Conservation (phyloP, 1,284 basidiomycete genomes). For the Moesziomyces parantarcticus region DNA sequence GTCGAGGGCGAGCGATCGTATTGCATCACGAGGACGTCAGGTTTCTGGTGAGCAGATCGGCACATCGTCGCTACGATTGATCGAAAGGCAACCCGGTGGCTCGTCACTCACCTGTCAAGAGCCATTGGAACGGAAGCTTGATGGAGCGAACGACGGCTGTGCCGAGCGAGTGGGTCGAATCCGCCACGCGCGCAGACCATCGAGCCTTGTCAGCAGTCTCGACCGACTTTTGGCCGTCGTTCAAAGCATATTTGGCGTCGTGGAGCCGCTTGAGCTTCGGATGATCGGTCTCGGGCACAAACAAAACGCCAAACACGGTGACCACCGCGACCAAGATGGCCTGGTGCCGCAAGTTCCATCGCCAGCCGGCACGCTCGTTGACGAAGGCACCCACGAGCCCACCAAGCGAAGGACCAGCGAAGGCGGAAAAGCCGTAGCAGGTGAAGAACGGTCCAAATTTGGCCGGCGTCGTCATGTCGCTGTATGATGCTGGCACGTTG, state of each 20-base stretch:
- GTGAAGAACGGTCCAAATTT: constrained; percentile 25
- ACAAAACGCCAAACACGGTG: constrained; percentile 29
- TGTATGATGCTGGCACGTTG: constrained; percentile 43
- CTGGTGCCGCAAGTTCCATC: constrained; percentile 47
- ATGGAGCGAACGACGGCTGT: constrained; percentile 7
- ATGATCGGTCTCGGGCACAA: constrained; percentile 47
- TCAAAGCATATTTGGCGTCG: constrained; percentile 19
- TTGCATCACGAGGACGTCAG: too few species aligned
- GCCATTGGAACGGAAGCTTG: constrained; percentile 40
- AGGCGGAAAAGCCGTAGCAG: constrained; percentile 44
- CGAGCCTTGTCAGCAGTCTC: background rate
- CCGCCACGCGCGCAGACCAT: background rate
- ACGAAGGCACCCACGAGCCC: constrained; percentile 39
- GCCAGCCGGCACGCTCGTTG: constrained; percentile 40
- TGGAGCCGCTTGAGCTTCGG: constrained; percentile 28
- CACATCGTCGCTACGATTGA: too few species aligned
- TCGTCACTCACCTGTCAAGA: constrained; percentile 11
- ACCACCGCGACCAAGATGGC: constrained; percentile 46
- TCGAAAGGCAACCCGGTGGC: too few species aligned
- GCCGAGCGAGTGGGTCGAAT: constrained; percentile 9
- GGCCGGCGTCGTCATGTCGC: constrained; percentile 31
- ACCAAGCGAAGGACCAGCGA: constrained; percentile 34
- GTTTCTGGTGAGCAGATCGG: too few species aligned
- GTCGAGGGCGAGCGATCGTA: too few species aligned
- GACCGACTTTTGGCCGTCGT: background rate